Evolutionary conservation across 2,329 filamentous ascomycete species (phyloP).

Genomic region (Epichloe uncinata): DNA sequence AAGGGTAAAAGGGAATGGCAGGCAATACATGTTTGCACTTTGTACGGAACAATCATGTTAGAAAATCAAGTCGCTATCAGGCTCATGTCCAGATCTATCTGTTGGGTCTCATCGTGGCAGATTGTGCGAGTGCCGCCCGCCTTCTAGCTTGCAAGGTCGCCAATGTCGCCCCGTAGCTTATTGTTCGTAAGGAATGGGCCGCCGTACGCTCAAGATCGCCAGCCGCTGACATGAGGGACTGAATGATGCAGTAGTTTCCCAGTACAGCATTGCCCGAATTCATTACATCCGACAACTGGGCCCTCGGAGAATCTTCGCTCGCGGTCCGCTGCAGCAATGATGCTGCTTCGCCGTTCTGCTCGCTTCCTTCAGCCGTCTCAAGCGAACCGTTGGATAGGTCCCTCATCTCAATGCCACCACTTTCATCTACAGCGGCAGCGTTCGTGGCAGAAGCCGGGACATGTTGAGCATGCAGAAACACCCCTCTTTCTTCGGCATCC

Average conservation of each 20-base stretch:
- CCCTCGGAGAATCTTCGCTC: conserved; percentile 19
- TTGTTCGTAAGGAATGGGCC: conserved; percentile 38
- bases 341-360: conserved; percentile 15
- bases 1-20: conserved; percentile 7
- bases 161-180: conserved; percentile 40
- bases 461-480: conserved; percentile 15
- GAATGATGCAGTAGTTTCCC: conserved; percentile 38
- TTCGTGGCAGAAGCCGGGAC: conserved; percentile 18
- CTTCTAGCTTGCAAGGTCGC: conserved; percentile 35
- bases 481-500: conserved; percentile 44
- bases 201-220: conserved; percentile 33
- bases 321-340: conserved; percentile 14
- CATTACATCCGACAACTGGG: conserved; percentile 33
- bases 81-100: conserved; percentile 7
- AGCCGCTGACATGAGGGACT: conserved; percentile 34
- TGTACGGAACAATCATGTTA: background rate
- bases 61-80: background rate
- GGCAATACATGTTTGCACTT: background rate
- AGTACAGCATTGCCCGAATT: conserved; percentile 42
- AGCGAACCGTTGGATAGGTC: conserved; percentile 12
- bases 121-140: conserved; percentile 22
- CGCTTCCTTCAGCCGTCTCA: conserved; percentile 12
- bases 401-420: conserved; percentile 33
- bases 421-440: conserved; percentile 18
- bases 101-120: conserved; percentile 6